Evolutionary conservation across 257 asterid genomes (phyloP).

Genomic region (Craterostigma plantagineum): DNA sequence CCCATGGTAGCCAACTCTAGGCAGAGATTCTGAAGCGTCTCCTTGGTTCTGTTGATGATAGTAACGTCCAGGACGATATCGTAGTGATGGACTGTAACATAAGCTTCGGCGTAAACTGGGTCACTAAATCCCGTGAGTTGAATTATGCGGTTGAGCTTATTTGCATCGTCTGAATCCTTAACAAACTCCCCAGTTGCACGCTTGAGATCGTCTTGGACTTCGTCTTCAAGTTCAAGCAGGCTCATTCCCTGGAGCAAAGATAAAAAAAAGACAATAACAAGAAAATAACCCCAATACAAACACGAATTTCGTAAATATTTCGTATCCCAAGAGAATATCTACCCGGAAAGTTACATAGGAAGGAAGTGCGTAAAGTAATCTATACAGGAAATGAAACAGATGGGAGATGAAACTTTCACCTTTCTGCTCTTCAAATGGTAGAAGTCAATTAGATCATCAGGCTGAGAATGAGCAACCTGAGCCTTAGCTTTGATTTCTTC

Average conservation of each 20-base stretch:
- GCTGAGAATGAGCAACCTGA: constrained; percentile 71
- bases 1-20: constrained; percentile 99
- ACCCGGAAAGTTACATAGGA: too few relatives aligned
- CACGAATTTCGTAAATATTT: too few relatives aligned
- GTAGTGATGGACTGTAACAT: constrained; percentile 92
- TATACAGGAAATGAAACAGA: neutral
- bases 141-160: constrained; percentile 78
- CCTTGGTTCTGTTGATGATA: constrained; percentile 80
- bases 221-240: constrained; percentile 94
- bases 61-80: constrained; percentile 95
- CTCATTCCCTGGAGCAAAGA: constrained; percentile 99
- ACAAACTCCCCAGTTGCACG: constrained; percentile 96
- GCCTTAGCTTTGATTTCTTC: constrained; percentile 90
- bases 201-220: constrained; percentile 90
- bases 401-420: constrained; percentile 22
- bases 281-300: too few relatives aligned
- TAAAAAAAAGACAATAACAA: too few relatives aligned
- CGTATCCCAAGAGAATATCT: too few relatives aligned
- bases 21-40: constrained; percentile 92
- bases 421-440: constrained; percentile 93
- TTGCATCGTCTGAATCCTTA: constrained; percentile 82
- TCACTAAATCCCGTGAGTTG: constrained; percentile 98
- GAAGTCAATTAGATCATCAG: constrained; percentile 96
- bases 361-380: too few relatives aligned
- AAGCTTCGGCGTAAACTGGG: constrained; percentile 97